Base-by-base conservation (phyloP, 352 stramenopile species). In the Hyaloperonospora brassicae region DNA sequence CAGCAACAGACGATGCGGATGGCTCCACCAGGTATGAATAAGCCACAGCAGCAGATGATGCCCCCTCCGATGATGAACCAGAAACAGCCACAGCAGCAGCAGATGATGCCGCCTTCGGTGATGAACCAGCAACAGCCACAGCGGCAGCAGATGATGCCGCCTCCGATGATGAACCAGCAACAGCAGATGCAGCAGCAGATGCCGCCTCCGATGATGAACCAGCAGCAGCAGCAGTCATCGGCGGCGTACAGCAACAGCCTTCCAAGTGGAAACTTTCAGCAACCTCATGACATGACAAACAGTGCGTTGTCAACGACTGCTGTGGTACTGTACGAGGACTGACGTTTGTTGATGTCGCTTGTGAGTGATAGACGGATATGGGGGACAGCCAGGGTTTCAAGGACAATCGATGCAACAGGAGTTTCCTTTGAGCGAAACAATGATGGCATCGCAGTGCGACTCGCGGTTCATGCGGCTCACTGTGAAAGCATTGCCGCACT, bases 381-480 rank as follows among this genome's bases (percentile, higher is more conserved):
- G 64, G 48, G 70, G 71, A 36, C 66, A 78, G 23, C 66, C 67
- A 42, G 54, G 65, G 9, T 63, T 66, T 40, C 67, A 76, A 39
- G 53, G 61, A 23, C 76, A 84, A 23, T 64, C 75, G 51, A 51
- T 69, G n/a, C 59, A 83, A 47, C 79, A 85, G 64, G 50, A 66
- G 40, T 75, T 70, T 2, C 57, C 69, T 9, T 68, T 93, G 41
- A 76, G 70, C 24, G 76, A 87, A 39, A 77, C 87, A 43, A 78
- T 89, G 56, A 73, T 84, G 60, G 73, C 76, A 25, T 71, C 83
- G 3, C 84, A 91, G 56, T 88, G 73, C 56, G 76, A 90, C 34
- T 60, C 80, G 9, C 76, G 82, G 27, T 96, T 74, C 66, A 95
- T 96, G 80, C 85, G 84, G 34, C 66, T 81, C 47, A 87, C 83